Evolutionary conservation across 2,329 filamentous ascomycete species (phyloP).

Genomic region (Coleophoma eucalyptorum): DNA sequence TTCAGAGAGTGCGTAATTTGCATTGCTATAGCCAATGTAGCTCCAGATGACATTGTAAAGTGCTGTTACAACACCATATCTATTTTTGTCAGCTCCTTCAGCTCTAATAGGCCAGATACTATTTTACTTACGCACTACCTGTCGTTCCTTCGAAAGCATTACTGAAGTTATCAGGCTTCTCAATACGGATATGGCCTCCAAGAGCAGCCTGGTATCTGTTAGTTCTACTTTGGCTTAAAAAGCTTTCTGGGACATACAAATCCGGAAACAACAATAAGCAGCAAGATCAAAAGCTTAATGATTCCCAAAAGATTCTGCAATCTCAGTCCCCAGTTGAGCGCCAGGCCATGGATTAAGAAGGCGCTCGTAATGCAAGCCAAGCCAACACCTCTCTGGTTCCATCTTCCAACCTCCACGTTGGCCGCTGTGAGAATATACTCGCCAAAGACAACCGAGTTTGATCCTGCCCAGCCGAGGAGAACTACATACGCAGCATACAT

Average conservation of each 20-base stretch:
- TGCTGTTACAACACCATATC: constrained; percentile 61
- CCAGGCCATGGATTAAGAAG: constrained; percentile 61
- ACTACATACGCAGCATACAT: constrained; percentile 60
- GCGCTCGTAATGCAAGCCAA: constrained; percentile 63
- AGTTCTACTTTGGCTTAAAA: not conserved
- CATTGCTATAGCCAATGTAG: constrained; percentile 66
- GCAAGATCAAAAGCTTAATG: constrained; percentile 62
- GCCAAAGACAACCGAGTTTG: constrained; percentile 66
- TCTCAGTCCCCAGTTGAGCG: constrained; percentile 62
- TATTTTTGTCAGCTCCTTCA: constrained; percentile 3
- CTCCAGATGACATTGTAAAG: constrained; percentile 71
- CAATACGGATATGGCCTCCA: constrained; percentile 53
- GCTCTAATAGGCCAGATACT: not conserved
- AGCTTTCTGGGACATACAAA: constrained; percentile 33
- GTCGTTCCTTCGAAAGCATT: constrained; percentile 64
- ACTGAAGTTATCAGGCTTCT: constrained; percentile 59
- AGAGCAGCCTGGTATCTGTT: constrained; percentile 37
- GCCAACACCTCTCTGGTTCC: constrained; percentile 65
- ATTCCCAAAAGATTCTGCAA: constrained; percentile 63
- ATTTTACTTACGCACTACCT: constrained; percentile 45
- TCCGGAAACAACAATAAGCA: constrained; percentile 62
- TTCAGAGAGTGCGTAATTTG: constrained; percentile 63
- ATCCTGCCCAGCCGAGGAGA: constrained; percentile 61
- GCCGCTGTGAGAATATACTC: constrained; percentile 68
- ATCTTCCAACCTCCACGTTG: constrained; percentile 55